Percentiles rank a stretch among this genome's conserved stretches.
phyloP scores from a whole-genome alignment of 1,139 yeast species.

The Saccharomyces hybrid region DNA sequence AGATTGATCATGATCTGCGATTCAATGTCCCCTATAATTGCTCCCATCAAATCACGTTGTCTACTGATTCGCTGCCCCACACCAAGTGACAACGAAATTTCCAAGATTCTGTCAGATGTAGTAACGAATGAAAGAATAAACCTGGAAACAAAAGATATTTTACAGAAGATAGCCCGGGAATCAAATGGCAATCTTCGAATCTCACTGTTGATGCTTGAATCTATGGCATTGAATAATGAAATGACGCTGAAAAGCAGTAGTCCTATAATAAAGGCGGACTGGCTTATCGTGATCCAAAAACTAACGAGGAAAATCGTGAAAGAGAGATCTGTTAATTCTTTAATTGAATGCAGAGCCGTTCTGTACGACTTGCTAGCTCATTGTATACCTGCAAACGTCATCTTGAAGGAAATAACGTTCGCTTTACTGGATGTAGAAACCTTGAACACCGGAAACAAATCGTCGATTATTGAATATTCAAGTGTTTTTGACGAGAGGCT shows the following conservation, averaged over 20 bases:
- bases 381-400: conserved; percentile 80
- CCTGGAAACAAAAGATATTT: conserved; percentile 38
- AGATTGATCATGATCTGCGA: conserved; percentile 80
- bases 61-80: conserved; percentile 79
- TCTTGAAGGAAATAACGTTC: conserved; percentile 61
- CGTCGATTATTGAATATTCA: conserved; percentile 57
- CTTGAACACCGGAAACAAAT: conserved; percentile 20
- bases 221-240: conserved; percentile 71
- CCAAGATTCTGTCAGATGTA: conserved; percentile 46
- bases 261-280: conserved; percentile 60
- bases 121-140: conserved; percentile 49
- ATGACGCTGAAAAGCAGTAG: conserved; percentile 39
- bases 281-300: conserved; percentile 71
- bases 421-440: conserved; percentile 39
- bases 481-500: conserved; percentile 82
- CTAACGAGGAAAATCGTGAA: conserved; percentile 54
- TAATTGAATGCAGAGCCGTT: conserved; percentile 65
- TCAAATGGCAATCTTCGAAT: conserved; percentile 70
- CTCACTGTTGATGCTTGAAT: conserved; percentile 73
- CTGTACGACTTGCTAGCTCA: conserved; percentile 84
- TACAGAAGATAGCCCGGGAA: conserved; percentile 46
- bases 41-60: conserved; percentile 92
- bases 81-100: conserved; percentile 56
- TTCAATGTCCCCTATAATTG: conserved; percentile 83
- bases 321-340: conserved; percentile 61